phyloP scores from a whole-genome alignment of 257 asterid genomes.

The Anisodus tanguticus region DNA sequence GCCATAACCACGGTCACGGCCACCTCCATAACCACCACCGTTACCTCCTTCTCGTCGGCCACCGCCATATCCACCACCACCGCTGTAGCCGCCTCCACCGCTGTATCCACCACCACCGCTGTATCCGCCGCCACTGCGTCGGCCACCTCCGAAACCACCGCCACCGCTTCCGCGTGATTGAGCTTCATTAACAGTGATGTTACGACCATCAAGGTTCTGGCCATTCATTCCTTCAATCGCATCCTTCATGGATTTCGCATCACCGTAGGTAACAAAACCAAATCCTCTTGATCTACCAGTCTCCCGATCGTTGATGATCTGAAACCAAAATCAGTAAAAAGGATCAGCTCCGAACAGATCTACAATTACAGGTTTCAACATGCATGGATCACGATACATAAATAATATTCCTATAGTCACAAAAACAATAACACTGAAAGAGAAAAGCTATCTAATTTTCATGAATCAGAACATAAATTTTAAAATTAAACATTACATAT shows the following conservation, averaged over 20 bases:
- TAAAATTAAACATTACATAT: too few relatives aligned
- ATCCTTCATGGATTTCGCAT: slow-evolving; percentile 73
- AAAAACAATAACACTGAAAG: too few relatives aligned
- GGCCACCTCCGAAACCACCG: slow-evolving; percentile 37
- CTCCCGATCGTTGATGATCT: slow-evolving; percentile 88
- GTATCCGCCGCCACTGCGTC: not conserved
- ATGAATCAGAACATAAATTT: not conserved
- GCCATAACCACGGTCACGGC: slow-evolving; percentile 41
- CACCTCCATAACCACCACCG: slow-evolving; percentile 30
- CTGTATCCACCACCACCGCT: slow-evolving; percentile 44
- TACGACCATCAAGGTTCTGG: slow-evolving; percentile 80
- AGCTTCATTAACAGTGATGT: slow-evolving; percentile 89
- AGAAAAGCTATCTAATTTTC: not conserved
- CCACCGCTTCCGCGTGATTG: slow-evolving; percentile 77
- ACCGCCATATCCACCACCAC: slow-evolving; percentile 33
- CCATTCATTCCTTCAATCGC: slow-evolving; percentile 93
- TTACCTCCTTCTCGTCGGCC: slow-evolving; percentile 42
- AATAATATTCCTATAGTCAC: too few relatives aligned
- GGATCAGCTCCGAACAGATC: slow-evolving; percentile 41
- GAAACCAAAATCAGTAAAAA: not conserved
- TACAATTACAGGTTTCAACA: not conserved
- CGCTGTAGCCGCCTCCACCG: slow-evolving; percentile 37
- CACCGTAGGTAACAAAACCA: slow-evolving; percentile 85
- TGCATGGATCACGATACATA: too few relatives aligned
- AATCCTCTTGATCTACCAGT: slow-evolving; percentile 96